Percentiles rank a stretch among this genome's conserved stretches.
These are phyloP conservation scores for Hymenoscyphus albidus DNA, from an alignment of 2,329 filamentous ascomycete species.

Conservation along the genomic window DNA sequence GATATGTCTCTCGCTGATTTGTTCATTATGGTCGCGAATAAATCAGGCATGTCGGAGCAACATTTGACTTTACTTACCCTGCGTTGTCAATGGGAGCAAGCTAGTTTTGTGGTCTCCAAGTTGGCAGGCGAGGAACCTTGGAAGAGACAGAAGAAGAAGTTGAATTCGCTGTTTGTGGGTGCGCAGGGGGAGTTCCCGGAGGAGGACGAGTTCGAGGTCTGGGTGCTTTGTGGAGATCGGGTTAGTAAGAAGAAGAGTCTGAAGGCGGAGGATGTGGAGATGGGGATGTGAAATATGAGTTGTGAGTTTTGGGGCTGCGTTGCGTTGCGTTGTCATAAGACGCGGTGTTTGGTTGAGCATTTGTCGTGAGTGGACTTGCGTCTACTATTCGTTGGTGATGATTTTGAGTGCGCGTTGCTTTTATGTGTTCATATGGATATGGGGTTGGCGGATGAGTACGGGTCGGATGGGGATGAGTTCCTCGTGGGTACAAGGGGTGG, in stretches of 20 bases:
- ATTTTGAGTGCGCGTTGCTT: too few relatives aligned
- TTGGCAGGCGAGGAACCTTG: slow-evolving; percentile 6
- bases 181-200: slow-evolving; percentile 1
- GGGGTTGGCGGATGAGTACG: too few relatives aligned
- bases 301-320: too few relatives aligned
- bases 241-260: not conserved
- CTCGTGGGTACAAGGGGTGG: too few relatives aligned
- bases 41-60: not conserved
- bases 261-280: not conserved
- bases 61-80: slow-evolving; percentile 1
- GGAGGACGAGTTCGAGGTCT: slow-evolving; percentile 8
- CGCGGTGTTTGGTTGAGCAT: too few relatives aligned
- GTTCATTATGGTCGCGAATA: not conserved
- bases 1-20: not conserved
- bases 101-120: not conserved
- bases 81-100: slow-evolving; percentile 8
- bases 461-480: too few relatives aligned
- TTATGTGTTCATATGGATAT: too few relatives aligned
- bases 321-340: too few relatives aligned
- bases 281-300: not conserved
- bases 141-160: slow-evolving; percentile 8
- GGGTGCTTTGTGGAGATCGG: slow-evolving; percentile 7
- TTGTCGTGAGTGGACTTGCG: too few relatives aligned
- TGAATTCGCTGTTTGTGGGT: not conserved
- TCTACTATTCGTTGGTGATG: too few relatives aligned